A percentile compares a stretch with the other conserved stretches of the same genome.
Conservation (phyloP, 306 rosid species). For the Castanea sativa region DNA sequence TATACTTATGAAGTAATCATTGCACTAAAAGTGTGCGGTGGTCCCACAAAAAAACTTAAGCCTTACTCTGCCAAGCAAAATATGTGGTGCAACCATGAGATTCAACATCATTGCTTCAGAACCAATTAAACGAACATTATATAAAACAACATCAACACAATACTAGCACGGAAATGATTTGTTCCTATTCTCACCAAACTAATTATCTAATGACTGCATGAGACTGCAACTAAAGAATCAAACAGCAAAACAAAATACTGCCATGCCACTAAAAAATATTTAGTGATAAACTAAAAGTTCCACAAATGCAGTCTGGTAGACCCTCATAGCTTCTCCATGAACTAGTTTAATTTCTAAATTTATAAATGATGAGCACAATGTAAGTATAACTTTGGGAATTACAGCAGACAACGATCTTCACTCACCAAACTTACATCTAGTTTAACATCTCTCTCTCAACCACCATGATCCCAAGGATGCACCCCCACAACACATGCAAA, state of each 20-base stretch:
- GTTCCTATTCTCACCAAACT: background rate
- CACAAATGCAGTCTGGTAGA: background rate
- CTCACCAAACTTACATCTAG: background rate
- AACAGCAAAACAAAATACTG: background rate
- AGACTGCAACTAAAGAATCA: background rate
- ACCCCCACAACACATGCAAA: background rate
- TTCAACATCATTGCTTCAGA: background rate
- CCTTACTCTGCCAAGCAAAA: background rate
- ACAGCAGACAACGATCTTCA: background rate
- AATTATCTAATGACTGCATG: background rate
- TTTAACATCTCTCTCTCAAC: background rate
- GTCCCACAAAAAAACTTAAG: slow-evolving; percentile 8
- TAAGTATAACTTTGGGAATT: background rate
- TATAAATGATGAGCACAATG: background rate
- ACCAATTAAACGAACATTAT: background rate
- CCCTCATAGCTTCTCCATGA: background rate
- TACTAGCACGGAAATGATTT: background rate
- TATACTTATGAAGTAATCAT: too few relatives aligned
- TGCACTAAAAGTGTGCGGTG: too few relatives aligned
- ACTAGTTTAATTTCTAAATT: background rate
- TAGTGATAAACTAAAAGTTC: background rate
- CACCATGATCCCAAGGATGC: background rate
- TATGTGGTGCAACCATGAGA: background rate
- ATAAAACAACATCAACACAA: background rate
- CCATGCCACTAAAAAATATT: background rate